Evolutionary conservation across 1,284 basidiomycete genomes (phyloP).

Genomic region (Moesziomyces antarcticus): DNA sequence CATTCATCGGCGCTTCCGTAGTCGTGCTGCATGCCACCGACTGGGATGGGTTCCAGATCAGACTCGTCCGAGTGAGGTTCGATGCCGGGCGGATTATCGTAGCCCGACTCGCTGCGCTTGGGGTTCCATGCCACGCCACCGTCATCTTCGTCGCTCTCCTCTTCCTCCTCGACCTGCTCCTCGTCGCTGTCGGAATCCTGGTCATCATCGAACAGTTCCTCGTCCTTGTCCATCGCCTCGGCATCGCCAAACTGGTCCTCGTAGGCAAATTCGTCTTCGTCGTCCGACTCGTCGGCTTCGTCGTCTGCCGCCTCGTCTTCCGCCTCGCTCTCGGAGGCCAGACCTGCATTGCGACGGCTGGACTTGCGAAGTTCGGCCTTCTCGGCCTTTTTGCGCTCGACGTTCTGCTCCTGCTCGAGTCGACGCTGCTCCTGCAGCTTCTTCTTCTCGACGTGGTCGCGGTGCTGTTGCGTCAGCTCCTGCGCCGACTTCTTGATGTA

Average conservation of each 20-base stretch:
- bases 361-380: slow-evolving; percentile 31
- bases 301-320: slow-evolving; percentile 21
- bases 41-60: slow-evolving; percentile 56
- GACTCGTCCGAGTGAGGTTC: slow-evolving; percentile 44
- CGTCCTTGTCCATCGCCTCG: slow-evolving; percentile 46
- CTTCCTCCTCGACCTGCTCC: slow-evolving; percentile 30
- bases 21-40: slow-evolving; percentile 51
- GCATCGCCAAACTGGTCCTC: slow-evolving; percentile 47
- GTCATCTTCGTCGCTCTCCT: slow-evolving; percentile 12
- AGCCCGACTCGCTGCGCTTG: slow-evolving; percentile 14
- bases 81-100: slow-evolving; percentile 34
- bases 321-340: slow-evolving; percentile 30
- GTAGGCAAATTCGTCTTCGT: slow-evolving; percentile 62
- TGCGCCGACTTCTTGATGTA: slow-evolving; percentile 51
- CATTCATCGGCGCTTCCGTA: slow-evolving; percentile 36
- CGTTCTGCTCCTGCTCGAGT: slow-evolving; percentile 56
- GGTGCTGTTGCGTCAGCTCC: slow-evolving; percentile 37
- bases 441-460: slow-evolving; percentile 35
- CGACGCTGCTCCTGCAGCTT: slow-evolving; percentile 47
- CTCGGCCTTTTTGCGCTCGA: slow-evolving; percentile 58
- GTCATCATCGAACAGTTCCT: slow-evolving; percentile 37
- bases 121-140: slow-evolving; percentile 21
- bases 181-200: slow-evolving; percentile 6
- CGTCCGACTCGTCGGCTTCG: slow-evolving; percentile 20
- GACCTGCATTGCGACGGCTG: slow-evolving; percentile 18